Conservation (phyloP, 805 yeast genomes). For the Kazachstania taianensis region DNA sequence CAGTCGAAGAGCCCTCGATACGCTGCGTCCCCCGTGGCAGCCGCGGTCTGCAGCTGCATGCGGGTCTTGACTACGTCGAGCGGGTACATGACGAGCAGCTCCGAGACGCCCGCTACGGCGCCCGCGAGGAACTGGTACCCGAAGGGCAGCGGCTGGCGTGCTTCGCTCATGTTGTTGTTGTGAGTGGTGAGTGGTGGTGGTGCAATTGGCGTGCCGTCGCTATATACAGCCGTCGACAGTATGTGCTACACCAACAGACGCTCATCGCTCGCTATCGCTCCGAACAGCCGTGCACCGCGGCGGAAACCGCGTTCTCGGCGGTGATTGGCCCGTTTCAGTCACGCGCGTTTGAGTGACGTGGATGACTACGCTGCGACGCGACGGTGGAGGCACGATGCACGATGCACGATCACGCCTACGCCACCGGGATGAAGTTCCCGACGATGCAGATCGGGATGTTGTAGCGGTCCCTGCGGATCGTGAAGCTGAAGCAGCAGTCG, state of each 20-base stretch:
- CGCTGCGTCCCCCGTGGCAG: conserved; percentile 13
- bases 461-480: conserved; percentile 83
- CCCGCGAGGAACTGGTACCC: conserved; percentile 85
- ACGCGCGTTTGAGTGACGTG: too few species aligned
- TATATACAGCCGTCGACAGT: neutral
- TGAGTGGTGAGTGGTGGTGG: too few species aligned
- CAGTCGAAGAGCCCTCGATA: conserved; percentile 83
- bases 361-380: too few species aligned
- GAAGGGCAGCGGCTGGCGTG: conserved; percentile 56
- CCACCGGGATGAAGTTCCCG: conserved; percentile 77
- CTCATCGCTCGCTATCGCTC: neutral
- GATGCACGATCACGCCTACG: neutral
- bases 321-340: neutral
- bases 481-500: conserved; percentile 88
- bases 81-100: conserved; percentile 91
- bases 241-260: neutral
- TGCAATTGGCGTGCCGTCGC: too few species aligned
- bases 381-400: neutral
- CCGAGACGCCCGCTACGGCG: conserved; percentile 95
- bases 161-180: too few species aligned
- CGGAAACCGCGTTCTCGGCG: neutral
- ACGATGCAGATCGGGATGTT: conserved; percentile 94
- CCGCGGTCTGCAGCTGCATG: conserved; percentile 62
- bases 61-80: conserved; percentile 94
- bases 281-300: neutral